Base-by-base conservation (phyloP, 331 rosid species). In the Erythrophleum ivorense region DNA sequence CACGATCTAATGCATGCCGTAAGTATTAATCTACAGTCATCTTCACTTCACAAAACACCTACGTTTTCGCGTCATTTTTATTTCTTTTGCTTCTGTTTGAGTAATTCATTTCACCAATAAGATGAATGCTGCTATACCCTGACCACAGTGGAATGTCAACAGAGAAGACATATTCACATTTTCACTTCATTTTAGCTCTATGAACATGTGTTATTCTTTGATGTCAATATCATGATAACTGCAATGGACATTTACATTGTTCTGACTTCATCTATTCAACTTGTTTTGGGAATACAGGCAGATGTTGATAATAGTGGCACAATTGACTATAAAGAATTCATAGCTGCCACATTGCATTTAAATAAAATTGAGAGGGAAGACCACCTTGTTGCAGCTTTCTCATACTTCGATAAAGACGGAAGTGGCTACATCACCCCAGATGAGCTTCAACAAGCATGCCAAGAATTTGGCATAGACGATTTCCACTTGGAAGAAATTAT, bases 341-440 rank as follows among this genome's bases (percentile, higher is more conserved):
- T 95, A 78, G 98, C 98, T 66, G 97, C 97, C 68, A 95, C 94
- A 83, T 93, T 93, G 78, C 94, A 93, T 86, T 77, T 95, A 78
- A 95, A 93, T 89, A 88, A 93, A 85, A 67, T 93, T 54, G 88
- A 87, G 66, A 93, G 82, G 59, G 99, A 95, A 85, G 97, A 95
- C 83, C 93, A 90, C 69, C 81, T 95, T 77, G 82, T 68, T 69
- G 90, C 94, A 57, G 96, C 99, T 65, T 95, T 95, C 83, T 87
- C 96, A 0, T 91, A 89, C 87, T 93, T 95, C 19, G 99, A 95
- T 87, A 91, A 84, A 86, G 95, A 91, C 64, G 99, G 97, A 66
- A 95, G 97, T 77, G 99, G 99, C 78, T 88, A 89, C 85, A 93
- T 95, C 72, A 93, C 98, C 74, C 90, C 76, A 70, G 97, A 93